Conservation (phyloP, 2,329 filamentous ascomycete species). For the Exophiala bonariae region DNA sequence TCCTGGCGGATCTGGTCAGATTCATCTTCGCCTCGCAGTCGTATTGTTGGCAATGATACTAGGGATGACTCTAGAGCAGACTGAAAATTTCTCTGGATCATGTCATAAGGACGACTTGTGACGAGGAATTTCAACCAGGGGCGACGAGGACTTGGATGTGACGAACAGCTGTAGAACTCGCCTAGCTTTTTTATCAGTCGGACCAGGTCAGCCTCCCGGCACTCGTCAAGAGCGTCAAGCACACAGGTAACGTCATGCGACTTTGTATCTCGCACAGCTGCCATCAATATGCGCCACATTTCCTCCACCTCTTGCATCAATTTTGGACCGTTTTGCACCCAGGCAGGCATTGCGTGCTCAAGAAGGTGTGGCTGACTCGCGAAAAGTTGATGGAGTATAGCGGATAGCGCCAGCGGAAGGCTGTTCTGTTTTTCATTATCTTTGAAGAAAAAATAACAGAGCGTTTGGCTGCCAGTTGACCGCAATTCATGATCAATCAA, state of each 20-base stretch:
- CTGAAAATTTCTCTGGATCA: constrained; percentile 22
- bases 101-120: constrained; percentile 33
- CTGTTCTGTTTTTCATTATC: constrained; percentile 36
- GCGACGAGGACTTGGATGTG: neutral
- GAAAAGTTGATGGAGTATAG: constrained; percentile 41
- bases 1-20: constrained; percentile 24
- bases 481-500: constrained; percentile 34
- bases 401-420: constrained; percentile 33
- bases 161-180: constrained; percentile 1
- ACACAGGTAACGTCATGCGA: constrained; percentile 8
- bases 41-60: no score
- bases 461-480: constrained; percentile 12
- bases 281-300: constrained; percentile 13
- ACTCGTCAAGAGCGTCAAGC: constrained; percentile 21
- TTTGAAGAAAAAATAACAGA: constrained; percentile 41
- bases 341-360: constrained; percentile 5
- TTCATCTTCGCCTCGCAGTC: constrained; percentile 25
- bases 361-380: constrained; percentile 28
- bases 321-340: constrained; percentile 5
- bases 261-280: constrained; percentile 1
- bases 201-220: constrained; percentile 5
- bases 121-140: constrained; percentile 26
- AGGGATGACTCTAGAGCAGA: constrained; percentile 13
- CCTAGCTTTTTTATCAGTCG: constrained; percentile 8
- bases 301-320: neutral